A percentile compares a stretch with the other conserved stretches of the same genome.
phyloP scores from a whole-genome alignment of 306 rosid species.

The Sechiopsis laciniata region DNA sequence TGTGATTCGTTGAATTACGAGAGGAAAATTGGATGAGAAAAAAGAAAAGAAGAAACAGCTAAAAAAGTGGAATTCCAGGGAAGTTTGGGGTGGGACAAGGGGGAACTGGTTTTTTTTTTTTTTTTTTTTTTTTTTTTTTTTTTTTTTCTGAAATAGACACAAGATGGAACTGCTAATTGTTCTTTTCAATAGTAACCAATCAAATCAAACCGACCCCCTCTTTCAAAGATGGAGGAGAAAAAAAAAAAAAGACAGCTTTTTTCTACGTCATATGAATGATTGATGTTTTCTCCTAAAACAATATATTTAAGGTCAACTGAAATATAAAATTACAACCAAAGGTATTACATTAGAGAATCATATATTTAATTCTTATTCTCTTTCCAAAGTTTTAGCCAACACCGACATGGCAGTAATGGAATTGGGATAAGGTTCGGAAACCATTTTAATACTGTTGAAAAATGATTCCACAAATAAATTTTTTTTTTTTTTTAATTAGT shows the following conservation, averaged over 20 bases:
- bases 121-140: too few relatives aligned
- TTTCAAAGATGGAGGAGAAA: background rate
- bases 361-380: too few relatives aligned
- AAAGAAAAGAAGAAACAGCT: background rate
- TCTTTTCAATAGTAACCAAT: slow-evolving; percentile 18
- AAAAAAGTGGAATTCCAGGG: background rate
- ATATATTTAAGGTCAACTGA: slow-evolving; percentile 10
- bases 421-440: background rate
- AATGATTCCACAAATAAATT: too few relatives aligned
- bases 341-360: too few relatives aligned
- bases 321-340: background rate
- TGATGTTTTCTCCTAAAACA: background rate
- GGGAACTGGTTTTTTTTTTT: too few relatives aligned
- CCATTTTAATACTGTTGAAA: slow-evolving; percentile 7
- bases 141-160: too few relatives aligned
- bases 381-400: background rate
- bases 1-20: slow-evolving; percentile 15
- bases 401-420: background rate
- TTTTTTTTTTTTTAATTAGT: too few relatives aligned
- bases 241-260: background rate
- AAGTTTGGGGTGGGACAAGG: slow-evolving; percentile 15
- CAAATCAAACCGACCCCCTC: slow-evolving; percentile 22
- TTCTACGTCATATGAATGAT: slow-evolving; percentile 22
- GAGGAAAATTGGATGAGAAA: background rate
- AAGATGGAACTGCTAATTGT: slow-evolving; percentile 24